phyloP scores from a whole-genome alignment of 176 grass and related monocot species.

The Raddia guianensis region DNA sequence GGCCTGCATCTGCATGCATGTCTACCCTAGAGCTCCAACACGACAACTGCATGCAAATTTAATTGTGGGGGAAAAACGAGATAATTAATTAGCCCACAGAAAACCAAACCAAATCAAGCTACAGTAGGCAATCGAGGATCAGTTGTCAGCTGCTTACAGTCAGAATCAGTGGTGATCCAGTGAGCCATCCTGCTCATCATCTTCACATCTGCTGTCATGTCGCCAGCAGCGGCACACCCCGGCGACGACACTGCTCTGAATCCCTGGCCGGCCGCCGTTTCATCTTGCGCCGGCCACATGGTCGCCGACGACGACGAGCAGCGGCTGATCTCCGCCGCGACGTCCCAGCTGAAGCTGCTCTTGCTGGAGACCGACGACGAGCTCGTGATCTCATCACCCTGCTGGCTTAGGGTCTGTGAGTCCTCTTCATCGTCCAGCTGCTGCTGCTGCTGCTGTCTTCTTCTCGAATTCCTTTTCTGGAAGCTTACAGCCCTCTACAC shows the following conservation, averaged over 20 bases:
- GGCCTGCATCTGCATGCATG: too few species aligned
- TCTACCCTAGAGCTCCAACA: constrained; percentile 44
- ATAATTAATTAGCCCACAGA: not conserved
- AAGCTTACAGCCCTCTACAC: constrained; percentile 15
- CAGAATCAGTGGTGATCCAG: constrained; percentile 67
- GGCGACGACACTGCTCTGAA: not conserved
- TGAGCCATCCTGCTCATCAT: constrained; percentile 32
- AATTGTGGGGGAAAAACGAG: not conserved
- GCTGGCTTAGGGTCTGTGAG: not conserved
- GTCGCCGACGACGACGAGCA: not conserved
- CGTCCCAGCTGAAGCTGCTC: constrained; percentile 54
- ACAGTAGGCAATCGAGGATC: not conserved
- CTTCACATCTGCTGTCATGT: not conserved
- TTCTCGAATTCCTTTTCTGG: not conserved
- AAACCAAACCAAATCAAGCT: not conserved
- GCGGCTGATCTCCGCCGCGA: not conserved
- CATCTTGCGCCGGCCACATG: not conserved
- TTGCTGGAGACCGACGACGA: constrained; percentile 38
- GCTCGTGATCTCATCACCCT: constrained; percentile 22
- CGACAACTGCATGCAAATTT: constrained; percentile 56
- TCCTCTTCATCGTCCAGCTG: not conserved
- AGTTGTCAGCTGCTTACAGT: constrained; percentile 42
- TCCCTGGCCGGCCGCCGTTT: not conserved
- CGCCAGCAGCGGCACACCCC: not conserved
- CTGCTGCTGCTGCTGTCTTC: not conserved